Conservation (phyloP, 768 basidiomycete species). For the Suillus decipiens region DNA sequence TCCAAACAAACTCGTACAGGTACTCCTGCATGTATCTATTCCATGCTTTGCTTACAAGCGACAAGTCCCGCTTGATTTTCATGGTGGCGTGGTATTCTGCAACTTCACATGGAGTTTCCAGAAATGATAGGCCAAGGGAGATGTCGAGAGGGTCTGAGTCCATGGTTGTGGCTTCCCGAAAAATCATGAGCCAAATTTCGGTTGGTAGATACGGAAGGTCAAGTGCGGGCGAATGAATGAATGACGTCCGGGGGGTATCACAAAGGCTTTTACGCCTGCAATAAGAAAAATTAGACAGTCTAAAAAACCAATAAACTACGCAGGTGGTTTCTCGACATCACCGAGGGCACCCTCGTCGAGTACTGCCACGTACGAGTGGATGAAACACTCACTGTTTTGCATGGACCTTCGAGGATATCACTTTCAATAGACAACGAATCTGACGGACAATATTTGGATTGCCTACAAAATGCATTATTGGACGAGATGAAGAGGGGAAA, state of each 20-base stretch:
- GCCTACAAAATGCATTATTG: slow-evolving; percentile 19
- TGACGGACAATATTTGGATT: slow-evolving; percentile 18
- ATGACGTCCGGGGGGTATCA: slow-evolving; percentile 16
- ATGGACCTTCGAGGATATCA: slow-evolving; percentile 21
- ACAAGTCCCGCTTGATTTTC: slow-evolving; percentile 49
- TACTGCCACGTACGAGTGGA: not conserved
- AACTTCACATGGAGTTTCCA: slow-evolving; percentile 46
- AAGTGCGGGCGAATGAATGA: slow-evolving; percentile 31
- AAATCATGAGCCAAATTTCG: slow-evolving; percentile 67
- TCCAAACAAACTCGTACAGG: slow-evolving; percentile 73
- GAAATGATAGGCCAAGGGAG: slow-evolving; percentile 57
- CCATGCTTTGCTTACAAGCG: slow-evolving; percentile 60
- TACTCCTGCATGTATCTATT: slow-evolving; percentile 53
- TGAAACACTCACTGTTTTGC: slow-evolving; percentile 22
- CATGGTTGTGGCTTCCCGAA: slow-evolving; percentile 55
- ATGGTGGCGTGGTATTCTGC: slow-evolving; percentile 49
- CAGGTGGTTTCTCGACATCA: not conserved
- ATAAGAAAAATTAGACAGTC: not conserved
- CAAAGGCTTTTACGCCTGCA: slow-evolving; percentile 14
- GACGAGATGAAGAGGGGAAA: not conserved
- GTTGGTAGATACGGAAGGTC: slow-evolving; percentile 51
- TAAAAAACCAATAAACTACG: not conserved
- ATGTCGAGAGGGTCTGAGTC: slow-evolving; percentile 48
- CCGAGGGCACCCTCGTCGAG: not conserved
- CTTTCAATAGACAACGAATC: slow-evolving; percentile 20